Base-by-base conservation (phyloP, 2,329 filamentous ascomycete genomes). In the Graphilbum fragrans region DNA sequence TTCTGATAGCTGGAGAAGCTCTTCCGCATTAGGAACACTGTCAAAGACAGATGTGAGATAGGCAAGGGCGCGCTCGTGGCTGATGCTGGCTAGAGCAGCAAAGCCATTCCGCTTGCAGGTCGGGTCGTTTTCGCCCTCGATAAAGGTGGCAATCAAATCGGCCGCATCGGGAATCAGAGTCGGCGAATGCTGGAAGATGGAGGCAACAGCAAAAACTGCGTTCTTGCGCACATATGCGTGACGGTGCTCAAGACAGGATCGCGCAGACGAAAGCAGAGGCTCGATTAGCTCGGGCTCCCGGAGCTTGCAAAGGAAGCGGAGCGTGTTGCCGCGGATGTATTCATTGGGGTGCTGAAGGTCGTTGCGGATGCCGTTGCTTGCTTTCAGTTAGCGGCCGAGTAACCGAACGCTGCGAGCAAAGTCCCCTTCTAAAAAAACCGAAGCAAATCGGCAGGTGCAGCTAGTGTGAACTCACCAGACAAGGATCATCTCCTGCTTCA, bases 401-500 rank as follows among this genome's bases (percentile, higher is more conserved):
- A 16, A 11, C 4, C 16, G 7, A 23, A 2, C 14, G 5, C 7
- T 10, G 11, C 14, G 23, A 35, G n/a, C 19, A 22, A 33, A 19
- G 17, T 37, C 46, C n/a, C n/a, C n/a, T n/a, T n/a, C n/a, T n/a
- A n/a, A 35, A 20, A 37, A 53, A 60, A 59, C 71, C 12, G 32
- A 19, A 9, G 17, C 23, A n/a, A 9, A 27, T n/a, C n/a, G 40
- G 47, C 35, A 46, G 41, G 25, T 45, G 22, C 42, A 7, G 5
- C 31, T 20, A 23, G n/a, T n/a, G n/a, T n/a, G n/a, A 35, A 53
- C 61, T 59, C 71, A 95, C 90, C 92, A 98, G 55, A 98, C 92
- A 56, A 98, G 68, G 61, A 98, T 98, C 86, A 95, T 96, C 67
- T 98, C 92, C 66, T 98, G 92, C 72, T 95, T 95, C 50, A 98